Percentiles rank a stretch among this genome's conserved stretches.
phyloP scores from a whole-genome alignment of 2,329 filamentous ascomycete species.

The Hymenoscyphus occultus region DNA sequence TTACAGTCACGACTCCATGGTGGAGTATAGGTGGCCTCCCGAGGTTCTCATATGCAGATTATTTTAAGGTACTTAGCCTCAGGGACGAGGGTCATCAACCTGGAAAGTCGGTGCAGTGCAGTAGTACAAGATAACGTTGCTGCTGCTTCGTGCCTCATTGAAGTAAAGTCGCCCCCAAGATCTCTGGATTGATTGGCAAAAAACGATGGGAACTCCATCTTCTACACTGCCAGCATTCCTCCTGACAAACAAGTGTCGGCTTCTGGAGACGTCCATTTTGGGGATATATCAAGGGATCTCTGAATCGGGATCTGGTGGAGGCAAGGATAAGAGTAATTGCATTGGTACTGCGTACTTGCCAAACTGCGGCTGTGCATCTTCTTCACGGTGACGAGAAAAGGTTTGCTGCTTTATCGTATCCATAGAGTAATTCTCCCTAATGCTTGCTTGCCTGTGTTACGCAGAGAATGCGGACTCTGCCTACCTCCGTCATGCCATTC shows the following conservation, averaged over 20 bases:
- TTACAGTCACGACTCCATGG: too few relatives aligned
- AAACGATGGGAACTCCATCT: background rate
- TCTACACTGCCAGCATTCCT: background rate
- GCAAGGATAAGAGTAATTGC: background rate
- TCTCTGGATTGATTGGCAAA: background rate
- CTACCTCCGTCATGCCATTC: background rate
- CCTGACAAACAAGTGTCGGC: background rate
- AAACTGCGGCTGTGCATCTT: conserved; percentile 3
- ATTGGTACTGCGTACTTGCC: background rate
- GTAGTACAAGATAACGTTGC: conserved; percentile 1
- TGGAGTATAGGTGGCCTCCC: background rate
- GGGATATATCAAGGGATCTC: background rate
- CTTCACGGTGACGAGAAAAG: background rate
- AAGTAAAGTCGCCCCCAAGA: background rate
- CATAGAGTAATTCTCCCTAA: background rate
- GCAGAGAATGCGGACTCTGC: background rate
- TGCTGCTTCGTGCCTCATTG: background rate
- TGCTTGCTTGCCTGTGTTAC: background rate
- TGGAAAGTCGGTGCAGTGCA: conserved; percentile 3
- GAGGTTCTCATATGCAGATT: background rate
- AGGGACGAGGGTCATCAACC: background rate
- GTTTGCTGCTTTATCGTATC: background rate
- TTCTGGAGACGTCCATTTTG: conserved; percentile 3
- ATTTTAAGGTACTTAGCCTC: background rate
- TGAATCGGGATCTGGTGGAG: too few relatives aligned